Percentiles rank a stretch among this genome's conserved stretches.
phyloP scores from a whole-genome alignment of 768 basidiomycete species.

The Podaxis sp. region DNA sequence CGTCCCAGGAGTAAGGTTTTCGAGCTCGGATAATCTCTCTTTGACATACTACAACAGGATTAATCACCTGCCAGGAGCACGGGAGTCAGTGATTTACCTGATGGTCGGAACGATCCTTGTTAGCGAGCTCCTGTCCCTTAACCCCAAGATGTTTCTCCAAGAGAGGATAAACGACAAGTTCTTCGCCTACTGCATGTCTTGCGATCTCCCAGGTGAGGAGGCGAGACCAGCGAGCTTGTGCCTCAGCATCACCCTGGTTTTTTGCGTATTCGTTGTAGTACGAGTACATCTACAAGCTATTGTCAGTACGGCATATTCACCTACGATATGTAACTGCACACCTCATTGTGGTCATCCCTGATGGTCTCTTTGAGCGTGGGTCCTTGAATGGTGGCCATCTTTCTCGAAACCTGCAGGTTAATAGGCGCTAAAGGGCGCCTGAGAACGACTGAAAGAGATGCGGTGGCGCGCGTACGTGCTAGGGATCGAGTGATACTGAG shows the following conservation, averaged over 20 bases:
- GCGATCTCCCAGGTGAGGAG: slow-evolving; percentile 53
- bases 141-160: slow-evolving; percentile 48
- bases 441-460: not conserved
- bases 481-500: not conserved
- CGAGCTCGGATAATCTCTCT: slow-evolving; percentile 43
- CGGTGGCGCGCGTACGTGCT: not conserved
- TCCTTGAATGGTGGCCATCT: not conserved
- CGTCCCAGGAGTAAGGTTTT: slow-evolving; percentile 40
- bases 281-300: slow-evolving; percentile 37
- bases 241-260: slow-evolving; percentile 31
- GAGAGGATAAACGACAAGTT: slow-evolving; percentile 51
- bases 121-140: slow-evolving; percentile 39
- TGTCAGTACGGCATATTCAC: not conserved
- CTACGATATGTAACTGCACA: not conserved
- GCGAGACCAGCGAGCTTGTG: slow-evolving; percentile 40
- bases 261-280: slow-evolving; percentile 41
- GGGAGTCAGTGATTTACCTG: slow-evolving; percentile 26
- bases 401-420: not conserved
- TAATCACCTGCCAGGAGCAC: not conserved
- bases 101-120: slow-evolving; percentile 45
- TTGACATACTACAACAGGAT: slow-evolving; percentile 28
- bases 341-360: slow-evolving; percentile 16
- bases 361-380: slow-evolving; percentile 7
- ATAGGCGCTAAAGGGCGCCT: not conserved
- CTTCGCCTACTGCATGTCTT: slow-evolving; percentile 49